Percentiles rank a stretch among this genome's conserved stretches.
These are phyloP conservation scores for Incumbomyces delicatus DNA, from an alignment of 2,329 filamentous ascomycete species.

Conservation along the genomic window DNA sequence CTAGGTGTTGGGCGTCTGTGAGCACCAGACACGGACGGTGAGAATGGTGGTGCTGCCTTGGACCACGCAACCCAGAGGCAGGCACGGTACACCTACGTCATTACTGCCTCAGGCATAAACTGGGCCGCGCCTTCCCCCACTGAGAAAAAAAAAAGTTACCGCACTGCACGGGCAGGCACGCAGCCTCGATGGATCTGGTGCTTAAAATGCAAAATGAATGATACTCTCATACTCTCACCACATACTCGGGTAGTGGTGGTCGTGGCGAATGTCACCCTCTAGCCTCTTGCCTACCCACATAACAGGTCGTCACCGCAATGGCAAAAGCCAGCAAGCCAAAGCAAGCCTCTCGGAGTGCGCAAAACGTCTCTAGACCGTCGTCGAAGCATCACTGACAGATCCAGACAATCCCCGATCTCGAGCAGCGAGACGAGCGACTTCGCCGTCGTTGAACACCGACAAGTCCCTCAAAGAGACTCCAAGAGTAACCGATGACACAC, in stretches of 20 bases:
- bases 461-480: slow-evolving; percentile 39
- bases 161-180: too few species aligned
- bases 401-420: slow-evolving; percentile 48
- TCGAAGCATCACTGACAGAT: background rate
- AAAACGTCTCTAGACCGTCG: background rate
- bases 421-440: slow-evolving; percentile 47
- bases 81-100: background rate
- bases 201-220: too few species aligned
- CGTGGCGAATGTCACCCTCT: too few species aligned
- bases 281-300: too few species aligned
- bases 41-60: background rate
- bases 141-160: too few species aligned
- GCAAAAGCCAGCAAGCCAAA: slow-evolving; percentile 18
- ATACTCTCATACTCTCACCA: too few species aligned
- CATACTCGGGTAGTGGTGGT: too few species aligned
- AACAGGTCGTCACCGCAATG: slow-evolving; percentile 10
- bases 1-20: background rate
- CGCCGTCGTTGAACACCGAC: slow-evolving; percentile 44
- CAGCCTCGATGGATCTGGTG: too few species aligned
- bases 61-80: too few species aligned
- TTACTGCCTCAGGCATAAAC: background rate
- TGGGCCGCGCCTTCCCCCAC: too few species aligned
- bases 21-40: too few species aligned
- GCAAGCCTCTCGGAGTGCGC: slow-evolving; percentile 23
- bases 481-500: slow-evolving; percentile 27